A percentile compares a stretch with the other conserved stretches of the same genome.
Conservation (phyloP, 2,329 filamentous ascomycete genomes). For the Boeremia exigua region DNA sequence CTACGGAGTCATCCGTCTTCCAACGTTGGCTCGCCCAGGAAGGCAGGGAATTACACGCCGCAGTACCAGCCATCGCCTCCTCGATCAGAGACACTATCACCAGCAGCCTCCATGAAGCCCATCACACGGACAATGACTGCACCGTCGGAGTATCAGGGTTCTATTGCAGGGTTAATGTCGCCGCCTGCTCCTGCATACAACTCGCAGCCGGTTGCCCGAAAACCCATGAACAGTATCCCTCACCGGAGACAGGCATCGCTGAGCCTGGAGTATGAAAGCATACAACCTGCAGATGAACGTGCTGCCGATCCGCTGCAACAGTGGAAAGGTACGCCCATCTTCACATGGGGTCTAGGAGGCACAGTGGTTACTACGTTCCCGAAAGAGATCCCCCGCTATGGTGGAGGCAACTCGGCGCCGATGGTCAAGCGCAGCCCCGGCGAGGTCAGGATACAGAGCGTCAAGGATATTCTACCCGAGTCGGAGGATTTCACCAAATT, state of each 20-base stretch:
- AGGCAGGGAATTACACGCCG: constrained; percentile 50
- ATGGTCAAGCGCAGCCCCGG: constrained; percentile 84
- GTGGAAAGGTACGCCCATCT: constrained; percentile 88
- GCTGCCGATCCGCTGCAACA: constrained; percentile 78
- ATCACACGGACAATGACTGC: constrained; percentile 50
- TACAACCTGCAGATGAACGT: constrained; percentile 62
- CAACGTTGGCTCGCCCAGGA: constrained; percentile 49
- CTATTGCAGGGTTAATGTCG: constrained; percentile 57
- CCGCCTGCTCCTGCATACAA: constrained; percentile 44
- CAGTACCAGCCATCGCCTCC: constrained; percentile 55
- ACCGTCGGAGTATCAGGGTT: constrained; percentile 58
- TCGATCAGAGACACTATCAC: constrained; percentile 65
- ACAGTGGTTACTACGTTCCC: constrained; percentile 85
- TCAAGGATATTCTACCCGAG: constrained; percentile 75
- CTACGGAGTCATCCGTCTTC: constrained; percentile 42
- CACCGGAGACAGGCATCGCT: constrained; percentile 52
- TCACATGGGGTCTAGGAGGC: constrained; percentile 88
- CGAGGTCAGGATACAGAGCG: constrained; percentile 76
- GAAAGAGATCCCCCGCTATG: constrained; percentile 85
- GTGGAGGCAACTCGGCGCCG: constrained; percentile 72
- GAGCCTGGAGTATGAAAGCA: constrained; percentile 57
- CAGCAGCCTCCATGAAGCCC: constrained; percentile 59
- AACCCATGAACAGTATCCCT: constrained; percentile 37
- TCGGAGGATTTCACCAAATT: constrained; percentile 79
- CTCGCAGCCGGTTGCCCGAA: constrained; percentile 25